A percentile compares a stretch with the other conserved stretches of the same genome.
phyloP scores from a whole-genome alignment of 2,329 filamentous ascomycete genomes.

The Colletotrichum phormii region DNA sequence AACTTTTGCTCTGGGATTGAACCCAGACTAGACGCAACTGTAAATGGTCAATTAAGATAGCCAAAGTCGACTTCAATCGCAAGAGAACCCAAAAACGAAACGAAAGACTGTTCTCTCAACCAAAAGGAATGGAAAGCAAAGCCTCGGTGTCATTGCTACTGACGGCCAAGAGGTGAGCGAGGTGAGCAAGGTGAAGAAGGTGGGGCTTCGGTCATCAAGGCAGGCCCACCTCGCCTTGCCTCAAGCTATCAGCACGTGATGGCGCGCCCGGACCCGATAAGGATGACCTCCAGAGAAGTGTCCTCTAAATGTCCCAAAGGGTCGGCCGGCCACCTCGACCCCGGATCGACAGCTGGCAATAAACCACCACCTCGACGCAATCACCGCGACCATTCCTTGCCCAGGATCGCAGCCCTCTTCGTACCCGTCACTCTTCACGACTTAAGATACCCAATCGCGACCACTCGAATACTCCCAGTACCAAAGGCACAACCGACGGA shows the following conservation, averaged over 20 bases:
- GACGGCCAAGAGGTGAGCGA: neutral
- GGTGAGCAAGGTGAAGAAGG: neutral
- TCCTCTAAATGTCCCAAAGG: slow-evolving; percentile 15
- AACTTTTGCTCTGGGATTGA: neutral
- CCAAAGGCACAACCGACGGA: neutral
- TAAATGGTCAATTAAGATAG: neutral
- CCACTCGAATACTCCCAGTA: neutral
- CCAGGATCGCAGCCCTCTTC: neutral
- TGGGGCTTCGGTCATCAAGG: neutral
- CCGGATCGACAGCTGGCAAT: slow-evolving; percentile 17
- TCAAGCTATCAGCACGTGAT: slow-evolving; percentile 27
- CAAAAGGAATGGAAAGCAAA: neutral
- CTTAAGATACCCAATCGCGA: slow-evolving; percentile 22
- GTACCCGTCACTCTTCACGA: neutral
- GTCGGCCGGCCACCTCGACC: neutral
- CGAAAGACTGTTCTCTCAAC: neutral
- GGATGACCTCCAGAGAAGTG: slow-evolving; percentile 25
- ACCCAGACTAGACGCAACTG: neutral
- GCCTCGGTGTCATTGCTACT: neutral
- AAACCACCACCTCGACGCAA: neutral
- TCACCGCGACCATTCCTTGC: neutral
- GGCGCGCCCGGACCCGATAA: slow-evolving; percentile 11
- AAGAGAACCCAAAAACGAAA: neutral
- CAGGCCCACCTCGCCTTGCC: neutral
- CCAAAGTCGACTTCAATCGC: neutral